phyloP scores from a whole-genome alignment of 805 yeast species.

The Pichia pseudocactophila region DNA sequence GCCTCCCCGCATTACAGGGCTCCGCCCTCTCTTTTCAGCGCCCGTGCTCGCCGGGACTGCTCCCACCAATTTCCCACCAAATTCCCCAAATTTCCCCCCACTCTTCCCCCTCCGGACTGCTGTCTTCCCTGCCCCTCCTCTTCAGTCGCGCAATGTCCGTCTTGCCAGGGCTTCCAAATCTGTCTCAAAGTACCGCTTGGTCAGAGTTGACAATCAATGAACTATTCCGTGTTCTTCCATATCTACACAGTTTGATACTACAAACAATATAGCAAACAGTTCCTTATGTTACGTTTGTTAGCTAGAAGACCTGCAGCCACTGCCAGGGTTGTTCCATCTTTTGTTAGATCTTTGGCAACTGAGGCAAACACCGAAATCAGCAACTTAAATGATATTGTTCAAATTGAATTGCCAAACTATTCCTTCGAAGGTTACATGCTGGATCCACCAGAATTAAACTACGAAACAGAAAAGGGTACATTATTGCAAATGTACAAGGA shows the following conservation, averaged over 20 bases:
- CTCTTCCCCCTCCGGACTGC: too few relatives aligned
- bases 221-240: neutral
- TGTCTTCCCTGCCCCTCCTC: too few relatives aligned
- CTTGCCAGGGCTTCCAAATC: too few relatives aligned
- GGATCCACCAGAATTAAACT: conserved; percentile 58
- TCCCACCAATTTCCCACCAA: too few relatives aligned
- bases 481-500: conserved; percentile 92
- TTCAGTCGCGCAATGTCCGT: too few relatives aligned
- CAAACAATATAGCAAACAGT: too few relatives aligned
- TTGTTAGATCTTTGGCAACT: conserved; percentile 23
- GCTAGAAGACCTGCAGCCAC: conserved; percentile 7
- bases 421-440: conserved; percentile 83
- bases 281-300: conserved; percentile 10
- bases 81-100: too few relatives aligned
- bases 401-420: conserved; percentile 61
- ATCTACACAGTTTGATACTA: neutral
- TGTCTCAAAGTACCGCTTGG: too few relatives aligned
- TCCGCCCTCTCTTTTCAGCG: too few relatives aligned
- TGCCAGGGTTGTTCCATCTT: conserved; percentile 4
- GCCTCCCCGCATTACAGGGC: too few relatives aligned
- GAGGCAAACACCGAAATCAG: conserved; percentile 14
- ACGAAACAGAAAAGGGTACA: conserved; percentile 72
- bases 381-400: conserved; percentile 21
- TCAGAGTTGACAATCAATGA: too few relatives aligned
- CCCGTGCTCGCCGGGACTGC: too few relatives aligned